Base-by-base conservation (phyloP, 2,329 filamentous ascomycete genomes). In the Domatiomyces catenatus region DNA sequence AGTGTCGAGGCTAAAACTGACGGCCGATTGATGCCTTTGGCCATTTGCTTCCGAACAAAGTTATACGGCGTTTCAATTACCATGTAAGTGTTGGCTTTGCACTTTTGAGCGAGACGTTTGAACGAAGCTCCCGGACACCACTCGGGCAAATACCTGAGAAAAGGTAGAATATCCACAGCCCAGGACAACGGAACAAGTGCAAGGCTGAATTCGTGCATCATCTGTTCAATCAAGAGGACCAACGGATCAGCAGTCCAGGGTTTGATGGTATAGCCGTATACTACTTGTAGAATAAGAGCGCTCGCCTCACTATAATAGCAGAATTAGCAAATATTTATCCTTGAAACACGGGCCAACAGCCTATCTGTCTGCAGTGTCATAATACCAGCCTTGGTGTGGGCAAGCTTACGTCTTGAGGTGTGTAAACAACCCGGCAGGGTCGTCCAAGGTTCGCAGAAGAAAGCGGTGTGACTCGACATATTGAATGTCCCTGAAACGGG, bases 81-180 rank as follows among this genome's bases (percentile, higher is more conserved):
- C 7, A 66, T 57, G 0, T 53, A 48, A 5, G 71, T 51, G 5
- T 58, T 61, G 1, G 56, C 55, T 8, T 58, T 63, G 64, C 67
- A 71, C 3, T 61, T 48, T 20, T 62, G 62, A 1, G 69, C 72
- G 2, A 60, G 69, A 1, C 57, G 51, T 52, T 74, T 71, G 60
- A 72, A 75, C 6, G 58, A 59, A 17, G 69, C 64, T 0, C 72
- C 71, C 1, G 71, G 72, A 18, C 70, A 56, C 67, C 71, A 72
- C 2, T 68, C 61, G 0, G 73, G 72, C 0, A 73, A 42, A 49
- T 62, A 60, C 60, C 64, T 58, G 64, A 70, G 55, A 43, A 65
- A 66, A 1, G 72, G 73, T 1, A 75, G 53, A 0, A 69, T 59
- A 50, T 75, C 72, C 3, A 75, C 71, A 6, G 66, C 53, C 66